Percentiles rank a stretch among this genome's conserved stretches.
These are phyloP conservation scores for Meyerozyma guilliermondii DNA, from an alignment of 1,139 yeast species.

Conservation along the genomic window DNA sequence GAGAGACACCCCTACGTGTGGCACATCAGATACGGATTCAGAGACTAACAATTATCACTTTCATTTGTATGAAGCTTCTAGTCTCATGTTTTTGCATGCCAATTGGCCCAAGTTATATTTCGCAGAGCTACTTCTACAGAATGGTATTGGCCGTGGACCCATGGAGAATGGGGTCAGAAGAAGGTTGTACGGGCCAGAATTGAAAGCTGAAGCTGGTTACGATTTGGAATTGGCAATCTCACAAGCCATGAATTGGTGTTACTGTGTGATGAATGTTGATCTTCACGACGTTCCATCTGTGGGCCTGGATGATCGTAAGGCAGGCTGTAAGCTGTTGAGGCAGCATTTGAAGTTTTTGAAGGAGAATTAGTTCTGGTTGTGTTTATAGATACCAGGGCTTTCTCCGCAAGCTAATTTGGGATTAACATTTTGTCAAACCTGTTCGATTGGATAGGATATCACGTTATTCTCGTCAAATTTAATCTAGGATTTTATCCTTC, in stretches of 20 bases:
- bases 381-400: not conserved
- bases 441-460: too few species aligned
- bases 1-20: conserved; percentile 16
- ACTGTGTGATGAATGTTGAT: conserved; percentile 20
- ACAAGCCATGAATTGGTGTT: conserved; percentile 24
- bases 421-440: too few species aligned
- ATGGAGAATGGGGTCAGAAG: conserved; percentile 16
- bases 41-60: conserved; percentile 22
- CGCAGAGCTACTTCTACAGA: conserved; percentile 20
- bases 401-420: too few species aligned
- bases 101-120: conserved; percentile 33
- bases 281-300: conserved; percentile 18
- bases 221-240: conserved; percentile 27
- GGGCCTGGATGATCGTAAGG: conserved; percentile 17
- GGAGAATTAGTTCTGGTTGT: not conserved
- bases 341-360: conserved; percentile 22
- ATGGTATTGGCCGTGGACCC: conserved; percentile 26
- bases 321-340: conserved; percentile 21
- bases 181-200: conserved; percentile 23
- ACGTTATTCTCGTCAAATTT: too few species aligned
- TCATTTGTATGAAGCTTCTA: conserved; percentile 25
- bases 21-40: conserved; percentile 16
- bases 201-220: conserved; percentile 22
- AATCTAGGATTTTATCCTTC: too few species aligned
- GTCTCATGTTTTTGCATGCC: conserved; percentile 31